Evolutionary conservation across 331 rosid genomes (phyloP).

Genomic region (Stylosanthes scabra): DNA sequence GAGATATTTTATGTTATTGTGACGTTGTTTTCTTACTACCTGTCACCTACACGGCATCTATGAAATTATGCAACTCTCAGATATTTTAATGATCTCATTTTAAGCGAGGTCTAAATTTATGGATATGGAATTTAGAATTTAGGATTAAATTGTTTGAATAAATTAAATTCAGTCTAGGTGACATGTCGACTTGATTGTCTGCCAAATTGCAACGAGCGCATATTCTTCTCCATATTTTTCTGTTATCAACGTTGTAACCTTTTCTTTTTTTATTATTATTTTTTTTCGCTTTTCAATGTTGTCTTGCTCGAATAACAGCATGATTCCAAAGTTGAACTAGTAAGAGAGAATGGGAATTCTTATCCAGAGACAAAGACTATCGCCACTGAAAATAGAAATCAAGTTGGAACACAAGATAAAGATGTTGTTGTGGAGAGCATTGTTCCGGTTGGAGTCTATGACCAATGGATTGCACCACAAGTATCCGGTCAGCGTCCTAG

Average conservation of each 20-base stretch:
- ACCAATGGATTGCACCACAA: slow-evolving; percentile 85
- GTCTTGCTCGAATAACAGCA: slow-evolving; percentile 52
- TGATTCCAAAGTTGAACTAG: slow-evolving; percentile 66
- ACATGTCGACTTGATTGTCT: slow-evolving; percentile 28
- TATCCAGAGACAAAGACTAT: slow-evolving; percentile 80
- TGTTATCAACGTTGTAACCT: slow-evolving; percentile 23
- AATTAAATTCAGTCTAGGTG: slow-evolving; percentile 29
- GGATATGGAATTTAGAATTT: slow-evolving; percentile 28
- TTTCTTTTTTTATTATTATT: neutral
- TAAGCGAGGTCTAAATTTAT: slow-evolving; percentile 23
- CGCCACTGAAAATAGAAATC: slow-evolving; percentile 72
- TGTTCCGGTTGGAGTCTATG: slow-evolving; percentile 75
- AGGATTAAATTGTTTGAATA: slow-evolving; percentile 9
- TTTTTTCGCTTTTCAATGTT: slow-evolving; percentile 19
- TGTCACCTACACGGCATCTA: slow-evolving; percentile 7
- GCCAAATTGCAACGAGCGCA: slow-evolving; percentile 16
- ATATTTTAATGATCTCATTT: slow-evolving; percentile 22
- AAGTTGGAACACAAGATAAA: slow-evolving; percentile 72
- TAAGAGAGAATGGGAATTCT: slow-evolving; percentile 73
- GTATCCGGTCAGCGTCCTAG: slow-evolving; percentile 78
- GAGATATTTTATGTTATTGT: slow-evolving; percentile 11
- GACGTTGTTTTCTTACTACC: slow-evolving; percentile 1
- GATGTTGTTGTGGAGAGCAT: slow-evolving; percentile 80
- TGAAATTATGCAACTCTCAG: slow-evolving; percentile 11
- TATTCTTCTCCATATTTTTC: slow-evolving; percentile 24